A percentile compares a stretch with the other conserved stretches of the same genome.
These are phyloP conservation scores for Amorphotheca resinae DNA, from an alignment of 495 filamentous ascomycete species.

Conservation along the genomic window DNA sequence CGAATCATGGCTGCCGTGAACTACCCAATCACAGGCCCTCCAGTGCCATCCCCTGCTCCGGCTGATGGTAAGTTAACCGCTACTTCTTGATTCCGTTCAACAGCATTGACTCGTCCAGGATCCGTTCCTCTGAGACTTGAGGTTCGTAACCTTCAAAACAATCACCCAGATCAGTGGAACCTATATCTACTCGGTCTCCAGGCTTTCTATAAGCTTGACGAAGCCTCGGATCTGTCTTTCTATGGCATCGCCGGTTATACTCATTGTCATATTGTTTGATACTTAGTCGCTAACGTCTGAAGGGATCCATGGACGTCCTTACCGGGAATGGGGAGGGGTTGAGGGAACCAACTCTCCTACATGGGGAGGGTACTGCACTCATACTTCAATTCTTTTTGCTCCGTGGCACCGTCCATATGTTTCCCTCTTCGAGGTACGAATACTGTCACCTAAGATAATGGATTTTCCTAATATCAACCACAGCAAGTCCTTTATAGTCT, in stretches of 20 bases:
- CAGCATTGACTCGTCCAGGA: constrained; percentile 6
- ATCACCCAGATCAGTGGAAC: constrained; percentile 31
- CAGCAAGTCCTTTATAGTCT: constrained; percentile 46
- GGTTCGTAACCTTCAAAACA: constrained; percentile 45
- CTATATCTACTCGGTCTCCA: constrained; percentile 16
- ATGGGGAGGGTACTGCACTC: constrained; percentile 48
- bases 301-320: constrained; percentile 57
- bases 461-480: background rate
- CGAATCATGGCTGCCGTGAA: constrained; percentile 20
- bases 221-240: constrained; percentile 41
- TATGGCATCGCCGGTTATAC: constrained; percentile 46
- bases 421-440: constrained; percentile 48
- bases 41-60: constrained; percentile 6
- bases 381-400: constrained; percentile 52
- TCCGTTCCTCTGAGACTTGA: constrained; percentile 29
- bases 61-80: constrained; percentile 9
- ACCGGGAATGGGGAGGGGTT: constrained; percentile 45
- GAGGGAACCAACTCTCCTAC: constrained; percentile 28
- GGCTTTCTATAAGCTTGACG: constrained; percentile 35
- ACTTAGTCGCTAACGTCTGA: background rate
- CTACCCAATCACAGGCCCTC: constrained; percentile 11
- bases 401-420: constrained; percentile 66
- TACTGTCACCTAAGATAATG: background rate
- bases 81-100: background rate
- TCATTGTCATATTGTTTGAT: background rate